These are phyloP conservation scores for Hortaea sp. DNA, from an alignment of 2,329 filamentous ascomycete genomes.

Conservation along the genomic window DNA sequence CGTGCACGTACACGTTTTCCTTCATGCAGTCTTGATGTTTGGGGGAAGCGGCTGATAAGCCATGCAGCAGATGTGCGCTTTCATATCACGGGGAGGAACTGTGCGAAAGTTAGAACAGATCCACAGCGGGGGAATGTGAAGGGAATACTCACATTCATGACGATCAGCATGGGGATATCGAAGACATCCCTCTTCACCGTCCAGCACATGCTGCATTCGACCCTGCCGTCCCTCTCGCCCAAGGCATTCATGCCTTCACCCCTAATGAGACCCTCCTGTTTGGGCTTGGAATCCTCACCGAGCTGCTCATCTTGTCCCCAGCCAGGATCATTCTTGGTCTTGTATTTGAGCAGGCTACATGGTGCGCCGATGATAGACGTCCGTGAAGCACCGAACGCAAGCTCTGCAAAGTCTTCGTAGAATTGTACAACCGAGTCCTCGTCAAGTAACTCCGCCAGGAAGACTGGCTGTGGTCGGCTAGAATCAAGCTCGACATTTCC, in stretches of 20 bases:
- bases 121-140: too few relatives aligned
- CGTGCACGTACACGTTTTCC: background rate
- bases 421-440: constrained; percentile 90
- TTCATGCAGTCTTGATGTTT: background rate
- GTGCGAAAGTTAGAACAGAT: background rate
- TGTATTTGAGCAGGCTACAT: constrained; percentile 84
- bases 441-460: constrained; percentile 84
- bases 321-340: constrained; percentile 52
- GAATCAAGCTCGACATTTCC: constrained; percentile 18
- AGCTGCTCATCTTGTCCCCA: constrained; percentile 40
- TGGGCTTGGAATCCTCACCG: constrained; percentile 23
- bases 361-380: constrained; percentile 67
- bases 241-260: constrained; percentile 73
- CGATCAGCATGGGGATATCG: constrained; percentile 96
- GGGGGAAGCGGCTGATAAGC: too few relatives aligned
- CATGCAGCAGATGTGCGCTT: background rate
- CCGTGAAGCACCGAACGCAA: constrained; percentile 84
- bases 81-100: constrained; percentile 2
- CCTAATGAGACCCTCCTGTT: constrained; percentile 28
- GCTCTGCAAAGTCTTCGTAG: constrained; percentile 86
- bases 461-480: constrained; percentile 61
- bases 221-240: constrained; percentile 73
- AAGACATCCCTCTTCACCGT: constrained; percentile 94
- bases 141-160: constrained; percentile 75
- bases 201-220: constrained; percentile 95